Conservation (phyloP, 129 eudicot species). For the Saposhnikovia divaricata region DNA sequence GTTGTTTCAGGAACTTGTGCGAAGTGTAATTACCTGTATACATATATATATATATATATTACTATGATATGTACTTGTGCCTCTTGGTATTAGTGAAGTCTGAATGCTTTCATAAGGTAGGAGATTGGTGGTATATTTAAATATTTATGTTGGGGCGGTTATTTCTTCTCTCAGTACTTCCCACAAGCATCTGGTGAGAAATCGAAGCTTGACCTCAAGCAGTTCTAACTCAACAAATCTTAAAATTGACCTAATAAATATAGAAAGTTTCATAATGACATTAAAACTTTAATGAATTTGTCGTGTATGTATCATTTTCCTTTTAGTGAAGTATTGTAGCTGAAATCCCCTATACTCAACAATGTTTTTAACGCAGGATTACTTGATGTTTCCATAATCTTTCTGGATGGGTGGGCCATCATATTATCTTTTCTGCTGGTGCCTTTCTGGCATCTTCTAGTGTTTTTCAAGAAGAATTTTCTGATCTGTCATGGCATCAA, state of each 20-base stretch:
- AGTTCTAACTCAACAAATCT: background rate
- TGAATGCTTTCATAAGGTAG: background rate
- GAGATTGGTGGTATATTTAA: background rate
- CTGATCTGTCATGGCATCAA: conserved; percentile 53
- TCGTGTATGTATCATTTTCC: conserved; percentile 16
- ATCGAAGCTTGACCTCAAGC: background rate
- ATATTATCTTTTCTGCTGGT: conserved; percentile 44
- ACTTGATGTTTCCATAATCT: conserved; percentile 42
- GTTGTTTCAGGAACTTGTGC: too few relatives aligned
- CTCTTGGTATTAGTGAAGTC: too few relatives aligned
- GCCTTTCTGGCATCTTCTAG: conserved; percentile 47
- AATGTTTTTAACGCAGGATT: conserved; percentile 62
- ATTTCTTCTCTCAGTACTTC: background rate
- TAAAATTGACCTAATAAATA: background rate
- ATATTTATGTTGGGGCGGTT: background rate
- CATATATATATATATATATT: too few relatives aligned
- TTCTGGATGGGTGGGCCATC: conserved; percentile 53
- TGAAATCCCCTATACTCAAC: conserved; percentile 41
- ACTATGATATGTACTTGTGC: background rate
- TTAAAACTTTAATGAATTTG: conserved; percentile 6
- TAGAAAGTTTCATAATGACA: conserved; percentile 12
- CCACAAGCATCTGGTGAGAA: background rate
- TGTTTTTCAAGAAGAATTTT: conserved; percentile 49
- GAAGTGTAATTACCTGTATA: too few relatives aligned
- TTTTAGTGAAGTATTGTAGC: conserved; percentile 16